phyloP scores from a whole-genome alignment of 306 rosid genomes.

The Potentilla sterilis region DNA sequence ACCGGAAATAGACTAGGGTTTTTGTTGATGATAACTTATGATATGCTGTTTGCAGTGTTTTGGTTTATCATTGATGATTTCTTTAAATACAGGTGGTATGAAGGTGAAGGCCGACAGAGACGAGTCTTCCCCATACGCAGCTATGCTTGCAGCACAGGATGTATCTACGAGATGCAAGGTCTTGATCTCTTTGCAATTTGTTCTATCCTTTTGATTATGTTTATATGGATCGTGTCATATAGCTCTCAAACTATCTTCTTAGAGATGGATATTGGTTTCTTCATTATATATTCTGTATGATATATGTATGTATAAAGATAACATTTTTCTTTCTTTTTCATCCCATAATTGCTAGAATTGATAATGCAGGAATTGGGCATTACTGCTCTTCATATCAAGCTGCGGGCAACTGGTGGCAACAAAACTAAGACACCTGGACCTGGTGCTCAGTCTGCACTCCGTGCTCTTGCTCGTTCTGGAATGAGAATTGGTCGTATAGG shows the following conservation, averaged over 20 bases:
- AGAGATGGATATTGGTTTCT: not conserved
- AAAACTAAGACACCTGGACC: conserved; percentile 92
- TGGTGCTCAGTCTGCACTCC: conserved; percentile 91
- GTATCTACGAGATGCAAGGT: conserved; percentile 84
- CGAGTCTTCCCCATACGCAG: conserved; percentile 84
- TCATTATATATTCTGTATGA: no score
- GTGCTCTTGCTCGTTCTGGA: conserved; percentile 91
- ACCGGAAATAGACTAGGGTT: not conserved
- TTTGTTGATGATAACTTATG: no score
- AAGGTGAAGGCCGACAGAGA: conserved; percentile 89
- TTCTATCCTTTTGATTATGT: not conserved
- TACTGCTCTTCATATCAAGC: conserved; percentile 81
- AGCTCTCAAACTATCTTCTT: not conserved
- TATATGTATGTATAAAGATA: not conserved
- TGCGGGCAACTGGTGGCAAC: conserved; percentile 90
- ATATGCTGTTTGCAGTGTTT: not conserved
- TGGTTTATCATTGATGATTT: not conserved
- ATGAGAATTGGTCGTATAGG: conserved; percentile 97
- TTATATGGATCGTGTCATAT: not conserved
- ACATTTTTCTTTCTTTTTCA: not conserved
- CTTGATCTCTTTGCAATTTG: not conserved
- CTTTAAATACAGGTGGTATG: conserved; percentile 62
- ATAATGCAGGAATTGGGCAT: conserved; percentile 68
- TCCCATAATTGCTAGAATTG: not conserved
- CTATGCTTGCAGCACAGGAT: conserved; percentile 94